phyloP scores from a whole-genome alignment of 768 basidiomycete species.

The Mycena indigotica region DNA sequence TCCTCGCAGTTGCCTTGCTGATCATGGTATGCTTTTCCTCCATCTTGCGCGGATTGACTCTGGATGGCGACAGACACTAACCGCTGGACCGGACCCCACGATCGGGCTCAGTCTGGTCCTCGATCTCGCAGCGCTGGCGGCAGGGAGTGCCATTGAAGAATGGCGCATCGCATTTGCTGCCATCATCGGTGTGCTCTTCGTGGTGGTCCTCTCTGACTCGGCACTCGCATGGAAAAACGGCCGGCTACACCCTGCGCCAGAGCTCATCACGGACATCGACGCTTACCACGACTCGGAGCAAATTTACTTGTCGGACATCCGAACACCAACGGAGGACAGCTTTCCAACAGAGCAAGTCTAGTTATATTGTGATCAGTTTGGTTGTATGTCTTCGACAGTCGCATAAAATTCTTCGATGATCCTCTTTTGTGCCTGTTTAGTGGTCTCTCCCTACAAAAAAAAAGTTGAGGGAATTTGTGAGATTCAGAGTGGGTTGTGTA shows the following conservation, averaged over 20 bases:
- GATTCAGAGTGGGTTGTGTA: slow-evolving; percentile 28
- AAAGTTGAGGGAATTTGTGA: slow-evolving; percentile 5
- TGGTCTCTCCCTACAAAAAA: slow-evolving; percentile 54
- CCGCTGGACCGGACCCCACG: slow-evolving; percentile 41
- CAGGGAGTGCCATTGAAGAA: slow-evolving; percentile 24
- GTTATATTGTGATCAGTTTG: slow-evolving; percentile 45
- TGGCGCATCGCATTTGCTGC: slow-evolving; percentile 32
- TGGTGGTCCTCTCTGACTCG: slow-evolving; percentile 18
- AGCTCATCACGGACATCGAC: not conserved
- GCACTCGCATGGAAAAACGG: slow-evolving; percentile 5
- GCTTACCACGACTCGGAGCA: not conserved
- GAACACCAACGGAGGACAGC: not conserved
- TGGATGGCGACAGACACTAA: slow-evolving; percentile 30
- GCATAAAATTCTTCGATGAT: slow-evolving; percentile 86
- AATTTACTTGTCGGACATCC: not conserved
- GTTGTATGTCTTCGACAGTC: slow-evolving; percentile 71
- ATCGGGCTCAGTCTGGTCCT: slow-evolving; percentile 35
- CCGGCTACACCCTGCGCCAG: not conserved
- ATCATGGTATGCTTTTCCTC: slow-evolving; percentile 30
- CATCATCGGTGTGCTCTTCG: slow-evolving; percentile 24
- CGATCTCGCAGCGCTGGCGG: slow-evolving; percentile 33
- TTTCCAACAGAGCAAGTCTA: not conserved
- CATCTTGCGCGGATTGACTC: not conserved
- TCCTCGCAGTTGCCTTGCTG: slow-evolving; percentile 30
- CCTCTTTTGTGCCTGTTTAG: slow-evolving; percentile 70